phyloP scores from a whole-genome alignment of 371 early-diverging fungal genomes.

The Mucor plumbeus region DNA sequence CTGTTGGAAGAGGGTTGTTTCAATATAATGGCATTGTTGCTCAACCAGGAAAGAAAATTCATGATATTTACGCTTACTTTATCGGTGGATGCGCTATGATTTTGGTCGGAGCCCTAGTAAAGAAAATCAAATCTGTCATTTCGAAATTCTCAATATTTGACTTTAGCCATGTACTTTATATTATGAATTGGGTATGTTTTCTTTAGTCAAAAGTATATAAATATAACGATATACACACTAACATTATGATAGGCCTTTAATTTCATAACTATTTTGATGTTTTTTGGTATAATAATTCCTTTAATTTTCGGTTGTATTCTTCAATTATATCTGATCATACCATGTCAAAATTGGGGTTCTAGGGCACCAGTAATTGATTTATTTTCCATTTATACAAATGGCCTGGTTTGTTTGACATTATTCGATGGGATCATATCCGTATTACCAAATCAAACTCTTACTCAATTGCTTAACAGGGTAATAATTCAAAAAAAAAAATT shows the following conservation, averaged over 20 bases:
- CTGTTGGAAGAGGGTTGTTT: constrained; percentile 16
- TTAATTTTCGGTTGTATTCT: constrained; percentile 6
- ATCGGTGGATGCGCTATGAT: constrained; percentile 27
- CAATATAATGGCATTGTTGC: background rate
- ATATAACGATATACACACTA: background rate
- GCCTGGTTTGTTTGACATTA: constrained; percentile 11
- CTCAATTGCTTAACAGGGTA: constrained; percentile 6
- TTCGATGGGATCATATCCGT: background rate
- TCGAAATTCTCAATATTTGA: background rate
- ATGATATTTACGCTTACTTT: constrained; percentile 60
- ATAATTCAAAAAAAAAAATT: too few species aligned
- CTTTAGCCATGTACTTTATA: background rate
- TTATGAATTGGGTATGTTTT: constrained; percentile 3
- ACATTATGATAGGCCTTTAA: background rate
- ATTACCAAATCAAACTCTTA: constrained; percentile 10
- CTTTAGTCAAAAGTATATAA: too few species aligned
- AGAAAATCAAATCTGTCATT: background rate
- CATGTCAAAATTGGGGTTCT: constrained; percentile 16
- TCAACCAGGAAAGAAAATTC: constrained; percentile 34
- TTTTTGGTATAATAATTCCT: constrained; percentile 16
- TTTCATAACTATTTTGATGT: background rate
- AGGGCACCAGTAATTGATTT: constrained; percentile 10
- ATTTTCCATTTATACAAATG: constrained; percentile 20
- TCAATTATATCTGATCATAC: constrained; percentile 20
- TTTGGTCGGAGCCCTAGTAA: constrained; percentile 3